A percentile compares a stretch with the other conserved stretches of the same genome.
phyloP scores from a whole-genome alignment of 257 asterid species.

The Hygrophila difformis region DNA sequence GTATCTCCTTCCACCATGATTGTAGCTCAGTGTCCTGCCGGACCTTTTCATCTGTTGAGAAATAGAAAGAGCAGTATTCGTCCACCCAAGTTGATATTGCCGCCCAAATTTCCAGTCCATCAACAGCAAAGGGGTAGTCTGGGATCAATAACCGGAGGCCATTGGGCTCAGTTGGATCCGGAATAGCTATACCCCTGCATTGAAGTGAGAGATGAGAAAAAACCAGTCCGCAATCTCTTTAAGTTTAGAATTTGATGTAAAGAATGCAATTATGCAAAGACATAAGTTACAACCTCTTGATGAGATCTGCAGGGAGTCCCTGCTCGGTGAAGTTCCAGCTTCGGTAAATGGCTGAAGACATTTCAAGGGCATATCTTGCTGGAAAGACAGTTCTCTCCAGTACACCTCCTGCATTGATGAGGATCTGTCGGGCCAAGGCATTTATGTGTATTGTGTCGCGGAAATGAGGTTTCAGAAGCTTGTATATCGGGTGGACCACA shows the following conservation, averaged over 20 bases:
- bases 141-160: constrained; percentile 54
- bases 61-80: constrained; percentile 47
- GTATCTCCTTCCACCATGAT: constrained; percentile 76
- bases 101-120: constrained; percentile 70
- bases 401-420: constrained; percentile 75
- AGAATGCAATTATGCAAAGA: too few species aligned
- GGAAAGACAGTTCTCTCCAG: constrained; percentile 80
- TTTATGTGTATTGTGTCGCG: constrained; percentile 81
- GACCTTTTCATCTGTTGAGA: constrained; percentile 31
- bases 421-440: constrained; percentile 76
- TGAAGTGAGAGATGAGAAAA: too few species aligned
- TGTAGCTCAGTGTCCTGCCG: constrained; percentile 52
- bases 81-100: constrained; percentile 65
- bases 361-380: constrained; percentile 60
- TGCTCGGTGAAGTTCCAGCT: constrained; percentile 77
- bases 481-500: constrained; percentile 67
- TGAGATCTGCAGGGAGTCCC: constrained; percentile 71
- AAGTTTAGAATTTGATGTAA: too few species aligned
- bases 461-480: constrained; percentile 87
- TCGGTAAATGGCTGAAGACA: constrained; percentile 56
- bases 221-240: too few species aligned
- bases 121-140: constrained; percentile 77
- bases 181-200: constrained; percentile 66
- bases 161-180: constrained; percentile 42
- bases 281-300: constrained; percentile 75